These are phyloP conservation scores for Streptanthus diversifolius DNA, from an alignment of 345 rosid species.

Conservation along the genomic window DNA sequence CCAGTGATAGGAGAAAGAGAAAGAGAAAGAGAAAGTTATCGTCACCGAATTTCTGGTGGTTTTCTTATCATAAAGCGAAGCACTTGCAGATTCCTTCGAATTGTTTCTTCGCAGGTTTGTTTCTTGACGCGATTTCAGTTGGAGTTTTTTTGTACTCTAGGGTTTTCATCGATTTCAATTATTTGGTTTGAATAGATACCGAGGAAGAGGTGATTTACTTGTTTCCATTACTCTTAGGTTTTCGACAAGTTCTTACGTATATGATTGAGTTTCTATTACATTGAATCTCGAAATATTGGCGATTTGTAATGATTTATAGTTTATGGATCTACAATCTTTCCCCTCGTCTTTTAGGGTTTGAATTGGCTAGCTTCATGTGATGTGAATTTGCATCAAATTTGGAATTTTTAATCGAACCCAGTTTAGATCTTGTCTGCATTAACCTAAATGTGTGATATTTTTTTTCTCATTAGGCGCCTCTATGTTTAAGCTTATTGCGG, in stretches of 20 bases:
- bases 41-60: neutral
- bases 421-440: neutral
- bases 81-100: neutral
- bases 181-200: neutral
- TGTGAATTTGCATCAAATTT: neutral
- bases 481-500: neutral
- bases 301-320: neutral
- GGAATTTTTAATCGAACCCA: neutral
- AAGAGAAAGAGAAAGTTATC: neutral
- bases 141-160: neutral
- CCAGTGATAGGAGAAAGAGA: neutral
- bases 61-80: neutral
- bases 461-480: neutral
- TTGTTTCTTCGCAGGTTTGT: slow-evolving; percentile 12
- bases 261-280: neutral
- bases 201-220: neutral
- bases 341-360: slow-evolving; percentile 14
- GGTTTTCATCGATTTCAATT: slow-evolving; percentile 11
- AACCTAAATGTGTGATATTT: neutral
- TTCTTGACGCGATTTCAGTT: neutral
- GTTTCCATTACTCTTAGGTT: neutral
- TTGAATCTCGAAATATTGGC: neutral
- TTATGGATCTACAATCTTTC: neutral
- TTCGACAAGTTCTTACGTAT: neutral
- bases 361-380: neutral